phyloP scores from a whole-genome alignment of 139 green algal genomes.

The Pseudopediastrum boryanum region DNA sequence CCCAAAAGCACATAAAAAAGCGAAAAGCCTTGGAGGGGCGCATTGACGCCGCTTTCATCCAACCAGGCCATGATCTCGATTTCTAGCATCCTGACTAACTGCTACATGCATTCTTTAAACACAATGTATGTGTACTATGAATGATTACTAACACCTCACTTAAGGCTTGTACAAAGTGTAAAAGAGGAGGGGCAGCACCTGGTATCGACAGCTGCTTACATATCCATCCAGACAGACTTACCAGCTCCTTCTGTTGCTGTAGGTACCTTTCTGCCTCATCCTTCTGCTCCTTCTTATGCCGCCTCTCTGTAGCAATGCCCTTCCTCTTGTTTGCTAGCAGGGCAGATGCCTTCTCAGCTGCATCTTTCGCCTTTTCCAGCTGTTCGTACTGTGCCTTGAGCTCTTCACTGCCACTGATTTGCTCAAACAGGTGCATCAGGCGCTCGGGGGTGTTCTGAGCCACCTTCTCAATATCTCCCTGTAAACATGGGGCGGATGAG shows the following conservation, averaged over 20 bases:
- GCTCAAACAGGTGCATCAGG: constrained; percentile 92
- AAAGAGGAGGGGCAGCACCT: too few relatives aligned
- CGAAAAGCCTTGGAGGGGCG: too few relatives aligned
- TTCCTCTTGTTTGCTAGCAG: constrained; percentile 82
- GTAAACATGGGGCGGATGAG: background rate
- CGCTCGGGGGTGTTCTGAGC: constrained; percentile 81
- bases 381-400: constrained; percentile 75
- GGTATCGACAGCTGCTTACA: too few relatives aligned
- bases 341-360: constrained; percentile 69
- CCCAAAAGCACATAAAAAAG: too few relatives aligned
- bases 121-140: too few relatives aligned
- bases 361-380: constrained; percentile 48
- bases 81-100: too few relatives aligned
- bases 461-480: constrained; percentile 97
- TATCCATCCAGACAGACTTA: constrained; percentile 35
- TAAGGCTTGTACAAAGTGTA: too few relatives aligned
- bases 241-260: constrained; percentile 75
- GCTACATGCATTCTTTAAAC: too few relatives aligned
- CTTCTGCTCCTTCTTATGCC: constrained; percentile 97
- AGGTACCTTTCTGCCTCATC: constrained; percentile 94
- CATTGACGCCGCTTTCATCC: too few relatives aligned
- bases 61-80: too few relatives aligned
- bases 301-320: constrained; percentile 74
- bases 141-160: too few relatives aligned
- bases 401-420: constrained; percentile 78